Evolutionary conservation across 1,139 yeast species (phyloP).

Genomic region (Yamadazyma kanchanaburiensis): DNA sequence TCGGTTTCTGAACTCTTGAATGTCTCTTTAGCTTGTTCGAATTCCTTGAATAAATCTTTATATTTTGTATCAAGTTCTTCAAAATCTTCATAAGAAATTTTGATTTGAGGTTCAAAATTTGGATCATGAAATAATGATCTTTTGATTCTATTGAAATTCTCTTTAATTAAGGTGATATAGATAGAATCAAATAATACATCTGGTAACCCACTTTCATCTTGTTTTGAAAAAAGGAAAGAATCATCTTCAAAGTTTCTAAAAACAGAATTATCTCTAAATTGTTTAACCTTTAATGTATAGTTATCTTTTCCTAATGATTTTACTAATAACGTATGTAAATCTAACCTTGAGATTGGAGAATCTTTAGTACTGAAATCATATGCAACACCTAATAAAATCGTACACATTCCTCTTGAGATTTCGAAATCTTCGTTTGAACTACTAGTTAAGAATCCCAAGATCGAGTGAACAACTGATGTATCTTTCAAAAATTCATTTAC

Average conservation of each 20-base stretch:
- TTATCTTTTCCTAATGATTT: conserved; percentile 81
- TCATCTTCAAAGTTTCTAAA: conserved; percentile 58
- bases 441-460: conserved; percentile 66
- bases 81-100: conserved; percentile 65
- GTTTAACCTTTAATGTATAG: conserved; percentile 68
- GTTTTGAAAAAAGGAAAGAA: conserved; percentile 18
- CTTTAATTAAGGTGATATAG: conserved; percentile 67
- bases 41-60: conserved; percentile 20
- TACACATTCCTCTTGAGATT: conserved; percentile 72
- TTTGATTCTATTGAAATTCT: conserved; percentile 65
- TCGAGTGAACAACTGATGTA: conserved; percentile 58
- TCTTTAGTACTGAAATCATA: conserved; percentile 76
- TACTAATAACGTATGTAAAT: conserved; percentile 58
- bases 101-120: conserved; percentile 60
- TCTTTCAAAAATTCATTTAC: conserved; percentile 77
- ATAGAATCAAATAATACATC: conserved; percentile 67
- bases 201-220: conserved; percentile 85
- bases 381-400: conserved; percentile 68
- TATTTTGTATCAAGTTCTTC: conserved; percentile 56
- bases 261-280: conserved; percentile 57
- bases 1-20: conserved; percentile 21
- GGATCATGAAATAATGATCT: conserved; percentile 78
- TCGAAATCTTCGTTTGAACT: conserved; percentile 55
- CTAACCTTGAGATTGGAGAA: conserved; percentile 68
- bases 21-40: conserved; percentile 21